Conservation (phyloP, 805 yeast species). For the Helenozyma baotianmanensis region DNA sequence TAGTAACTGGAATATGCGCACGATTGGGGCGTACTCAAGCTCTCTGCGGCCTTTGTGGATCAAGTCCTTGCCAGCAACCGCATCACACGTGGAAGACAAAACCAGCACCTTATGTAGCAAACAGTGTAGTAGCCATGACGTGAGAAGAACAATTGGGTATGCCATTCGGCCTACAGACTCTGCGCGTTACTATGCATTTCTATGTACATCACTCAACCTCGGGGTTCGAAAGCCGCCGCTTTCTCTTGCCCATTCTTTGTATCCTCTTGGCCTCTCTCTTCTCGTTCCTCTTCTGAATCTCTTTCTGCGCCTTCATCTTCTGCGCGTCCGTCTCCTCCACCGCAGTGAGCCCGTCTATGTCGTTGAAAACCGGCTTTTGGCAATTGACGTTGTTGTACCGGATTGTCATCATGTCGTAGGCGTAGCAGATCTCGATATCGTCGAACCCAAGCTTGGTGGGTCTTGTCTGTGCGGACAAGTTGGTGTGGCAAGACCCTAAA, state of each 20-base stretch:
- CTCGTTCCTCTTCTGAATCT: constrained; percentile 21
- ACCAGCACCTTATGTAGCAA: constrained; percentile 4
- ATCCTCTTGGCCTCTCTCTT: constrained; percentile 34
- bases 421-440: constrained; percentile 36
- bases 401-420: constrained; percentile 36
- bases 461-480: constrained; percentile 19
- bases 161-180: too few species aligned
- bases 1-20: constrained; percentile 24
- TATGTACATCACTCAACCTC: not conserved
- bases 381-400: constrained; percentile 23
- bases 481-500: constrained; percentile 21
- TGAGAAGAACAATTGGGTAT: constrained; percentile 12
- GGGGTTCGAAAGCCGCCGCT: too few species aligned
- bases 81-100: constrained; percentile 3
- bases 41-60: constrained; percentile 4
- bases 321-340: constrained; percentile 16
- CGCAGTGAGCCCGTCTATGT: constrained; percentile 22
- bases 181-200: too few species aligned
- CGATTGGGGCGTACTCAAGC: constrained; percentile 19
- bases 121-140: constrained; percentile 12
- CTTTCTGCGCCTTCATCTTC: constrained; percentile 19
- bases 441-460: constrained; percentile 13
- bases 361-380: constrained; percentile 22
- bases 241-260: constrained; percentile 18
- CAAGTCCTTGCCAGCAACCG: constrained; percentile 14